Percentiles rank a stretch among this genome's conserved stretches.
Evolutionary conservation across 768 basidiomycete species (phyloP).

Genomic region (Xanthoconium purpureum): DNA sequence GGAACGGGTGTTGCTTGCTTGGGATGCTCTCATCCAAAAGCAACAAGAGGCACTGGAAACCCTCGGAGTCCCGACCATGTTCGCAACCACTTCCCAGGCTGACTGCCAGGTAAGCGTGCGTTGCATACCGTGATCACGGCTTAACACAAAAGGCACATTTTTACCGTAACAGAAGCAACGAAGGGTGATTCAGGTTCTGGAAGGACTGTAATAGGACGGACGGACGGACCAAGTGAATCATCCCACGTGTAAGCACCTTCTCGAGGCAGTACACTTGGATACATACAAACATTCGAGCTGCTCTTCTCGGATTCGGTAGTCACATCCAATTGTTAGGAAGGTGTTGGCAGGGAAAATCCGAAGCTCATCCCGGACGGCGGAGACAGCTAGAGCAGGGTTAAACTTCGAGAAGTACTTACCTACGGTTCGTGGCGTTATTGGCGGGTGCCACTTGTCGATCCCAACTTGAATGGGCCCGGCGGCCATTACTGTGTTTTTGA

Average conservation of each 20-base stretch:
- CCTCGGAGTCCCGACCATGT: conserved; percentile 71
- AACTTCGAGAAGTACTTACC: conserved; percentile 1
- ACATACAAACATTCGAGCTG: neutral
- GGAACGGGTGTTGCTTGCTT: conserved; percentile 68
- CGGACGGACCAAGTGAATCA: conserved; percentile 12
- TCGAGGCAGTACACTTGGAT: neutral
- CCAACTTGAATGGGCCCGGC: neutral
- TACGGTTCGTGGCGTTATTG: conserved; percentile 12
- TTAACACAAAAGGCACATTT: neutral
- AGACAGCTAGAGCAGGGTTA: neutral
- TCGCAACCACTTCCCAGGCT: conserved; percentile 43
- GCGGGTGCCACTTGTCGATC: conserved; percentile 11
- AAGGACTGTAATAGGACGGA: conserved; percentile 50
- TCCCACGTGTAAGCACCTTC: conserved; percentile 4
- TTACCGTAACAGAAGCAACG: conserved; percentile 55
- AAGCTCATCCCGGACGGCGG: conserved; percentile 2
- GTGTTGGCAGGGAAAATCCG: neutral
- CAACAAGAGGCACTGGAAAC: conserved; percentile 66
- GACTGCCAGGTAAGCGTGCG: conserved; percentile 54
- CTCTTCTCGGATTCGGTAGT: neutral
- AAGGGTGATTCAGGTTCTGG: conserved; percentile 65
- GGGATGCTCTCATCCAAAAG: conserved; percentile 69
- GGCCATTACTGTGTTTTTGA: no score
- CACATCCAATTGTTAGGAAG: neutral
- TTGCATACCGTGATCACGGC: neutral